phyloP scores from a whole-genome alignment of 192 early-diverging fungal species.

The Diversispora epigaea region DNA sequence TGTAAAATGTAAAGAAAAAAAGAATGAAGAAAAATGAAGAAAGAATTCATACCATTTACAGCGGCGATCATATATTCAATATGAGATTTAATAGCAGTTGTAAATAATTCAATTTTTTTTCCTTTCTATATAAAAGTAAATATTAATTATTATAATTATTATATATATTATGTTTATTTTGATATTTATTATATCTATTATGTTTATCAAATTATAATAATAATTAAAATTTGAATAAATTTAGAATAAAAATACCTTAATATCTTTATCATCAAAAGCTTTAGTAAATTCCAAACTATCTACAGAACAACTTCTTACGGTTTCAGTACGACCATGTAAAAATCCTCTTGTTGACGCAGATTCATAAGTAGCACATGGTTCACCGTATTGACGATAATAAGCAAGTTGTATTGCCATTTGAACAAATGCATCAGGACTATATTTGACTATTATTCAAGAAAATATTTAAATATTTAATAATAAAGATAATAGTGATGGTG shows the following conservation, averaged over 20 bases:
- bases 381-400: slow-evolving; percentile 71
- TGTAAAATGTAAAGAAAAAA: not conserved
- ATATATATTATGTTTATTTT: too few species aligned
- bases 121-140: slow-evolving; percentile 23
- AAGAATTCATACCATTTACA: slow-evolving; percentile 46
- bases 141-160: not conserved
- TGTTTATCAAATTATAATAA: not conserved
- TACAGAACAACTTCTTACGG: slow-evolving; percentile 74
- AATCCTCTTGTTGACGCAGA: slow-evolving; percentile 71
- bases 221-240: not conserved
- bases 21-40: not conserved
- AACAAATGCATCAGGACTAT: slow-evolving; percentile 87
- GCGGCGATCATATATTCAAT: slow-evolving; percentile 75
- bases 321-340: slow-evolving; percentile 90
- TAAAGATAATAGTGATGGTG: not conserved
- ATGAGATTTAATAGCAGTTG: slow-evolving; percentile 69
- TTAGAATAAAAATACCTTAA: slow-evolving; percentile 35
- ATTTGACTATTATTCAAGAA: slow-evolving; percentile 45
- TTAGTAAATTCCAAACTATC: slow-evolving; percentile 78
- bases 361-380: slow-evolving; percentile 72
- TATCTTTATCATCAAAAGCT: slow-evolving; percentile 69
- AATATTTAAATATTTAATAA: not conserved
- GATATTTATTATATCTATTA: too few species aligned
- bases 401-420: slow-evolving; percentile 90
- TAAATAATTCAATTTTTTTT: slow-evolving; percentile 56